Evolutionary conservation across 163 green algal genomes (phyloP), one percentile per base, ranked within the genome.

Genomic region (Chlamydomonas reinhardtii): DNA sequence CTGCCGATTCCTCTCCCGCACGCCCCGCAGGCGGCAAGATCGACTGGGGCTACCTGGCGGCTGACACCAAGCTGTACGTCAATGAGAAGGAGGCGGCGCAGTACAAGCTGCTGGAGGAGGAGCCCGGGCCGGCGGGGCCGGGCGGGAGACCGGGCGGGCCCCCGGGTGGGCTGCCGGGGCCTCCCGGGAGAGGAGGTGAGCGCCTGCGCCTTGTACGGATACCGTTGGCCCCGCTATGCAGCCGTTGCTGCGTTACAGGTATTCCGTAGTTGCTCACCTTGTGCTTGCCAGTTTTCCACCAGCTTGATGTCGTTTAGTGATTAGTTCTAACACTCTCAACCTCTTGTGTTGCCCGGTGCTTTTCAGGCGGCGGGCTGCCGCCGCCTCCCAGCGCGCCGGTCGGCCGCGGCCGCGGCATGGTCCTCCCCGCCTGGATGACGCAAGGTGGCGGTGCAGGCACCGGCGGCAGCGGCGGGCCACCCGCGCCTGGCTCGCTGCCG

Each of bases 1-100:
- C n/a, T n/a, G n/a, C n/a, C n/a, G n/a, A n/a, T n/a, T n/a, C n/a
- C n/a, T n/a, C n/a, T n/a, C 39, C 39, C 5, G 17, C 48, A 2
- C 15, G 61, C 19, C 25, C 31, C 20, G 12, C 70, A 87, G 85
- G 71, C 37, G 86, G 86, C 54, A 90, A 90, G 73, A 90, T 90
- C 34, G 79, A 90, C 65, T 90, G 86, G 86, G 86, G 86, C 54
- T 74, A 90, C 73, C 52, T 90, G 39, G 79, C 86, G 11, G 79
- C 43, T 11, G 86, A 90, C 64, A 81, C 32, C 29, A 85, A 85
- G 59, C 72, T 90, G 79, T 87, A 90, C 73, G 86, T 90, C 68
- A 85, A 85, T 29, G 69, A 74, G 65, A 84, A 80, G 74, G 25
- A 68, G 39, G 75, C 75, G 56, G 39, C 83, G 73, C 72, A 76